phyloP scores from a whole-genome alignment of 352 stramenopile species.

The Blastocystis sp. region DNA sequence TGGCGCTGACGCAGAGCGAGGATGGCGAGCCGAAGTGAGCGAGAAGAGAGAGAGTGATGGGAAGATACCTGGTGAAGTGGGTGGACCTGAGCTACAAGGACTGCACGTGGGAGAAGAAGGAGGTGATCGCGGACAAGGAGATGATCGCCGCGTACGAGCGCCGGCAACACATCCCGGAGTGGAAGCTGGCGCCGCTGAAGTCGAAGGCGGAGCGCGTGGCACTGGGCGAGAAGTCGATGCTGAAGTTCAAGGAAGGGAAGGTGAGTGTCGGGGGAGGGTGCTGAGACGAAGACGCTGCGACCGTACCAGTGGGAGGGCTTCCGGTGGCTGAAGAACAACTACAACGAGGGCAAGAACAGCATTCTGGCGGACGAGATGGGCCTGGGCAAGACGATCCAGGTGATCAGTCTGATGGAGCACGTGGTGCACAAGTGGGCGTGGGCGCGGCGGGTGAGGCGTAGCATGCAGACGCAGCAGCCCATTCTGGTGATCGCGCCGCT shows the following conservation, averaged over 20 bases:
- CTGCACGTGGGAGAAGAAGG: conserved; percentile 90
- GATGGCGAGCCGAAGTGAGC: conserved; percentile 14
- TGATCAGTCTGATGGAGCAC: conserved; percentile 87
- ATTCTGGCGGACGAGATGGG: conserved; percentile 87
- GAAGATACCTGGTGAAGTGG: conserved; percentile 97
- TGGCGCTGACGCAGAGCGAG: neutral
- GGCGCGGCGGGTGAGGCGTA: neutral
- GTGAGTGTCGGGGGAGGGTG: neutral
- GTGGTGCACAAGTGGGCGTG: conserved; percentile 82
- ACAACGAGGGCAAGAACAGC: conserved; percentile 90
- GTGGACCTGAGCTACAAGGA: conserved; percentile 92
- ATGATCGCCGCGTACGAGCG: conserved; percentile 79
- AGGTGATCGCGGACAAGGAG: conserved; percentile 87
- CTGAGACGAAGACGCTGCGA: conserved; percentile 75
- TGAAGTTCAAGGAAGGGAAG: conserved; percentile 71
- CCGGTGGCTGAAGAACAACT: conserved; percentile 93
- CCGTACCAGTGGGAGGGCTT: conserved; percentile 97
- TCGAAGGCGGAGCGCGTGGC: conserved; percentile 73
- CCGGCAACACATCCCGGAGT: conserved; percentile 75
- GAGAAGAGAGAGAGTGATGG: neutral
- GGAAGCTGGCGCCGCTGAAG: conserved; percentile 77
- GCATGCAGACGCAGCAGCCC: conserved; percentile 47
- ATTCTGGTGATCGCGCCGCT: conserved; percentile 91
- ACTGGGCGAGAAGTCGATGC: conserved; percentile 77
- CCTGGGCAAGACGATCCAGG: conserved; percentile 85